Conservation (phyloP, 2,329 filamentous ascomycete species). For the Talaromyces sp. region DNA sequence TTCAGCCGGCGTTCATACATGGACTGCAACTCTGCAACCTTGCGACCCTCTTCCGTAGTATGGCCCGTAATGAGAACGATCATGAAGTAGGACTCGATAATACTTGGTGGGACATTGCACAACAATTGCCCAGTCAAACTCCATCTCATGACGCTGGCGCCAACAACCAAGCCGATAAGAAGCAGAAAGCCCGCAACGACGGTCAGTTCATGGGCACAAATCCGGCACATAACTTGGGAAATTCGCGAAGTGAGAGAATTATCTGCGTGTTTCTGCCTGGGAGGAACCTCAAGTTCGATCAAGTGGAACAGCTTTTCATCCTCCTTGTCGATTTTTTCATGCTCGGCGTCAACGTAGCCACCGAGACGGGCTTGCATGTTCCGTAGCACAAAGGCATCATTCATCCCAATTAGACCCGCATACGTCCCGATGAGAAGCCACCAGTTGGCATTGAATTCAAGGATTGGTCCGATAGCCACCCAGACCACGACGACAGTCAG, state of each 20-base stretch:
- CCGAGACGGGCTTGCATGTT: constrained; percentile 34
- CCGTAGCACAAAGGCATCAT: constrained; percentile 44
- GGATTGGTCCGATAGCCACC: constrained; percentile 36
- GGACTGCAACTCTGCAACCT: constrained; percentile 19
- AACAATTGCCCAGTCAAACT: constrained; percentile 31
- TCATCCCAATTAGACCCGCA: constrained; percentile 43
- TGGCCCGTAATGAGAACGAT: constrained; percentile 31
- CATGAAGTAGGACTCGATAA: constrained; percentile 34
- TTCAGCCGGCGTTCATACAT: constrained; percentile 21
- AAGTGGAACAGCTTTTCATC: constrained; percentile 4
- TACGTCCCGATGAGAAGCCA: constrained; percentile 48
- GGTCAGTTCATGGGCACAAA: constrained; percentile 27
- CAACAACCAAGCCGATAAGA: constrained; percentile 26
- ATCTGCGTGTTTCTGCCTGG: background rate
- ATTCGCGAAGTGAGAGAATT: constrained; percentile 20
- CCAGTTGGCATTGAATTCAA: constrained; percentile 43
- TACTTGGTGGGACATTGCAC: constrained; percentile 33
- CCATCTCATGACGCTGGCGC: constrained; percentile 29
- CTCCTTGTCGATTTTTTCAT: constrained; percentile 16
- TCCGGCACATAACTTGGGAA: constrained; percentile 20
- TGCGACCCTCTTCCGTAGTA: constrained; percentile 16
- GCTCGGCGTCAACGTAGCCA: constrained; percentile 19
- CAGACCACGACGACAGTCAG: constrained; percentile 34
- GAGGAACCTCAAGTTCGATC: background rate
- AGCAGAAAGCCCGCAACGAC: constrained; percentile 24